A percentile compares a stretch with the other conserved stretches of the same genome.
phyloP scores from a whole-genome alignment of 164 flowering plant genomes.

The Aristolochia fimbriata region DNA sequence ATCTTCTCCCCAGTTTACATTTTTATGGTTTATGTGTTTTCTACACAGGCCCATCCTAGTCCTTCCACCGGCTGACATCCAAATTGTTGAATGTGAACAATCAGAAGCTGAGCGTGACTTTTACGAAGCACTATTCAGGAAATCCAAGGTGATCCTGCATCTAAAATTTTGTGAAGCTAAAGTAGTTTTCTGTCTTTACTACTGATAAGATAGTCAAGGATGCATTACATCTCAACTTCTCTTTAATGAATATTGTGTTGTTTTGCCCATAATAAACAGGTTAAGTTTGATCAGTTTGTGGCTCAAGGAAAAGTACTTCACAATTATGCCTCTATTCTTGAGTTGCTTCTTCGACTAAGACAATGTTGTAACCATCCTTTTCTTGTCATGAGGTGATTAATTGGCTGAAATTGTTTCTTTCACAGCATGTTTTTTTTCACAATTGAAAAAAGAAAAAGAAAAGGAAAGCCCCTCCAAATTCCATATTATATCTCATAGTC shows the following conservation, averaged over 20 bases:
- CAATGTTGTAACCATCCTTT: slow-evolving; percentile 86
- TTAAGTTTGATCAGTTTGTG: slow-evolving; percentile 74
- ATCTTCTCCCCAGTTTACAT: not conserved
- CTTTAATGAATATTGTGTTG: no score
- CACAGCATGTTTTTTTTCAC: not conserved
- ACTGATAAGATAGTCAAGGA: slow-evolving; percentile 3
- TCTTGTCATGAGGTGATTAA: slow-evolving; percentile 69
- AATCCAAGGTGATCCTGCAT: slow-evolving; percentile 43
- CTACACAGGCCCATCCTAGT: slow-evolving; percentile 57
- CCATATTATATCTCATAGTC: not conserved
- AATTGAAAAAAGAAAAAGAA: not conserved
- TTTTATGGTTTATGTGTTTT: slow-evolving; percentile 3
- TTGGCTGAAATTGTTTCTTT: not conserved
- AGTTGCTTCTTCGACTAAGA: slow-evolving; percentile 67
- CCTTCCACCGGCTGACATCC: slow-evolving; percentile 68
- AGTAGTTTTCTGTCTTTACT: slow-evolving; percentile 22
- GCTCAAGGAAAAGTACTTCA: slow-evolving; percentile 82
- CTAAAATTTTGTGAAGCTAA: slow-evolving; percentile 17
- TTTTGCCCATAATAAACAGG: slow-evolving; percentile 28
- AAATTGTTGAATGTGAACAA: slow-evolving; percentile 57
- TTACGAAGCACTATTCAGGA: slow-evolving; percentile 69
- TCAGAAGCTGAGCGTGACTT: slow-evolving; percentile 72
- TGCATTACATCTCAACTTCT: slow-evolving; percentile 10
- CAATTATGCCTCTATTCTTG: slow-evolving; percentile 69
- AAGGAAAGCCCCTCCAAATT: not conserved